A percentile compares a stretch with the other conserved stretches of the same genome.
Evolutionary conservation across 2,329 filamentous ascomycete species (phyloP).

Genomic region (Coleophoma eucalyptorum): DNA sequence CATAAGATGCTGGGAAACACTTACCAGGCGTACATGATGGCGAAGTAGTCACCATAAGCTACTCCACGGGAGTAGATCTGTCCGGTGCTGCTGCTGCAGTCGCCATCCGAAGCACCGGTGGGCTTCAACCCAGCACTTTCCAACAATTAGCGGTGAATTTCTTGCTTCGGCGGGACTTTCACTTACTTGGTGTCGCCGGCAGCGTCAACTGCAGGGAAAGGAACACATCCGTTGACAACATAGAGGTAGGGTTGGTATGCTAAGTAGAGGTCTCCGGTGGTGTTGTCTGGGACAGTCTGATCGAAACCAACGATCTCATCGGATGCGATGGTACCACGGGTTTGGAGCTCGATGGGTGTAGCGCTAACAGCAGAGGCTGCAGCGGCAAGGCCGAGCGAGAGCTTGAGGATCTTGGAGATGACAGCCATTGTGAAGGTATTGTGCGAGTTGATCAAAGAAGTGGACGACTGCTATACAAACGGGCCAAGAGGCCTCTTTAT

Average conservation of each 20-base stretch:
- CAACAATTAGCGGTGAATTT: background rate
- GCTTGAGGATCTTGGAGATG: background rate
- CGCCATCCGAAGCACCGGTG: conserved; percentile 31
- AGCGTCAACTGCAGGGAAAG: conserved; percentile 57
- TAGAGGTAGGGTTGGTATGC: conserved; percentile 53
- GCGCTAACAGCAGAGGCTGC: background rate
- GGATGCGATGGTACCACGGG: conserved; percentile 37
- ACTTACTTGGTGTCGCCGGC: conserved; percentile 52
- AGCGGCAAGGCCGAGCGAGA: background rate
- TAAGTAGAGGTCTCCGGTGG: conserved; percentile 42
- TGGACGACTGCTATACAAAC: too few relatives aligned
- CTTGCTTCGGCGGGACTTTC: too few relatives aligned
- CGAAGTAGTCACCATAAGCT: conserved; percentile 37
- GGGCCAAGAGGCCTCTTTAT: too few relatives aligned
- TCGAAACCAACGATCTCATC: conserved; percentile 48
- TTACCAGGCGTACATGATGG: conserved; percentile 48
- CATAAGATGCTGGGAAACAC: background rate
- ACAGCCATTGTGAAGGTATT: too few relatives aligned
- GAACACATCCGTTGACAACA: conserved; percentile 56
- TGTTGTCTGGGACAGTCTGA: conserved; percentile 45
- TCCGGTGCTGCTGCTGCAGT: conserved; percentile 39
- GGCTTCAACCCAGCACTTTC: conserved; percentile 23
- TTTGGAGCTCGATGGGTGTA: background rate
- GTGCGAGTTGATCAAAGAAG: too few relatives aligned
- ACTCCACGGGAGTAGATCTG: conserved; percentile 46